A percentile compares a stretch with the other conserved stretches of the same genome.
These are phyloP conservation scores for Spathaspora passalidarum DNA, from an alignment of 805 yeast genomes.

Conservation along the genomic window DNA sequence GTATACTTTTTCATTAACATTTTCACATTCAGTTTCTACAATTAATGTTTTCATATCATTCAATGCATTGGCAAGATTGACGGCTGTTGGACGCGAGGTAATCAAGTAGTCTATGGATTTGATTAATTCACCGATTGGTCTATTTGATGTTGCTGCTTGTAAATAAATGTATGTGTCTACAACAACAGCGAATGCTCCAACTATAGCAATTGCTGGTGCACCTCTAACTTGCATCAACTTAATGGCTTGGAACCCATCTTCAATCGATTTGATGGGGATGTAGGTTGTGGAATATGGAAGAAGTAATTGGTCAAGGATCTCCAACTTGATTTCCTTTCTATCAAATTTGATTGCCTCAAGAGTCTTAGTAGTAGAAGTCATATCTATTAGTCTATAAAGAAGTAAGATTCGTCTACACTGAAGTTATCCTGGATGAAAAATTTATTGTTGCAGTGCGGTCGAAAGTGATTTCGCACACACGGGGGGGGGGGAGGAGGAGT, in stretches of 20 bases:
- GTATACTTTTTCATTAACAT: conserved; percentile 26
- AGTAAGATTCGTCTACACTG: no score
- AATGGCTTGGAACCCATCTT: conserved; percentile 81
- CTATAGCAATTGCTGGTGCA: conserved; percentile 97
- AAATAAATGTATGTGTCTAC: conserved; percentile 52
- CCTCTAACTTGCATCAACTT: conserved; percentile 93
- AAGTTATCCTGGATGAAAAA: neutral
- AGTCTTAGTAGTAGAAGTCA: conserved; percentile 15
- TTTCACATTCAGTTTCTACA: conserved; percentile 14
- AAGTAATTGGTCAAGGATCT: conserved; percentile 74
- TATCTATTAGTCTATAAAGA: neutral
- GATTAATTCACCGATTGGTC: conserved; percentile 33
- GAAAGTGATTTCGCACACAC: neutral
- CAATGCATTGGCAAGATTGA: conserved; percentile 78
- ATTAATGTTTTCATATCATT: conserved; percentile 43
- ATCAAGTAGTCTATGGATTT: conserved; percentile 62
- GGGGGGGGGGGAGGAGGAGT: neutral
- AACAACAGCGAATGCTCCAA: conserved; percentile 80
- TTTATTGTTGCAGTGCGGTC: neutral
- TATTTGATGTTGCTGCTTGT: conserved; percentile 8
- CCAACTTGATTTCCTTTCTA: conserved; percentile 41
- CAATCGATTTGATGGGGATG: conserved; percentile 56
- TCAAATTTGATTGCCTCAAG: conserved; percentile 68
- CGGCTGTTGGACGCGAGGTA: conserved; percentile 92
- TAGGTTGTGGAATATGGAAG: conserved; percentile 80